These are phyloP conservation scores for Neocatenulostroma microsporum DNA, from an alignment of 2,329 filamentous ascomycete species.

Conservation along the genomic window DNA sequence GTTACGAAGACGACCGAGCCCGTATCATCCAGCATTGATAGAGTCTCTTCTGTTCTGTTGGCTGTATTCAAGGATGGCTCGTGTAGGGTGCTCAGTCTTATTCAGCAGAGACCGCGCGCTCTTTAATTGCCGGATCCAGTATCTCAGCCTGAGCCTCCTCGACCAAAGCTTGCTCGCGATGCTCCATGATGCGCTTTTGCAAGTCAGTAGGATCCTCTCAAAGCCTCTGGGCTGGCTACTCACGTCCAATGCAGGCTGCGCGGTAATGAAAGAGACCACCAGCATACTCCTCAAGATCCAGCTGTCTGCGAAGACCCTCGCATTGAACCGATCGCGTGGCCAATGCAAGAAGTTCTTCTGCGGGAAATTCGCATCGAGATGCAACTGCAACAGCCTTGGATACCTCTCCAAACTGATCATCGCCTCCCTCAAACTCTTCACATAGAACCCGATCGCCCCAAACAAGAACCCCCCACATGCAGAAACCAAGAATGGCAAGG, in stretches of 20 bases:
- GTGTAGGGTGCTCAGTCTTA: too few relatives aligned
- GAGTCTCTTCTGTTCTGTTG: too few relatives aligned
- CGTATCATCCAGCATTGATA: too few relatives aligned
- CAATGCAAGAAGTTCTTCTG: slow-evolving; percentile 3
- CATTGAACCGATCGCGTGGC: slow-evolving; percentile 3
- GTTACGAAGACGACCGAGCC: too few relatives aligned
- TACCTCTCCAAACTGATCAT: slow-evolving; percentile 10
- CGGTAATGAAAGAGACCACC: slow-evolving; percentile 9
- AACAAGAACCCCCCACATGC: slow-evolving; percentile 10
- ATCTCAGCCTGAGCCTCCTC: slow-evolving; percentile 1
- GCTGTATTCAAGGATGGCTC: too few relatives aligned
- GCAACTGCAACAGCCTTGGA: slow-evolving; percentile 9
- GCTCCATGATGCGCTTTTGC: not conserved
- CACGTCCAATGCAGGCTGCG: slow-evolving; percentile 11
- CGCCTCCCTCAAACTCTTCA: slow-evolving; percentile 2
- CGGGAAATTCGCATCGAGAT: slow-evolving; percentile 11
- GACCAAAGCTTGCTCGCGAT: not conserved
- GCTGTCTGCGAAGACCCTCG: slow-evolving; percentile 6
- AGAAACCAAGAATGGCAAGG: slow-evolving; percentile 9
- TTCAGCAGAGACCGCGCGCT: too few relatives aligned
- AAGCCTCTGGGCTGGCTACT: not conserved
- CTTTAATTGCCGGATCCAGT: too few relatives aligned
- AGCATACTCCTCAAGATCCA: slow-evolving; percentile 14
- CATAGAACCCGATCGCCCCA: slow-evolving; percentile 9
- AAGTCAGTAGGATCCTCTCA: not conserved